Evolutionary conservation across 2,329 filamentous ascomycete genomes (phyloP).

Genomic region (Arachnopeziza araneosa): DNA sequence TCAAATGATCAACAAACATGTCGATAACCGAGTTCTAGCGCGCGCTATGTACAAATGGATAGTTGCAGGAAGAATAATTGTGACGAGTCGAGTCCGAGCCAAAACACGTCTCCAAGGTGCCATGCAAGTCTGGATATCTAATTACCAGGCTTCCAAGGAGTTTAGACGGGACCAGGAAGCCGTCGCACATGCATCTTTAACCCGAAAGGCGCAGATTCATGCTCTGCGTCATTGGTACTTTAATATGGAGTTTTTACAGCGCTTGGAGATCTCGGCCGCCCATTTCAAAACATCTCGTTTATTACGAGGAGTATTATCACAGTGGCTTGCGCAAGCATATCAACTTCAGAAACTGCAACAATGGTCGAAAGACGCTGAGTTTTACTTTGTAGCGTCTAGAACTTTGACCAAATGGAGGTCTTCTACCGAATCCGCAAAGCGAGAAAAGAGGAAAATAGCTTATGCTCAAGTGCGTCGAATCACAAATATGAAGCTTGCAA

Average conservation of each 20-base stretch:
- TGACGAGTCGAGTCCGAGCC: constrained; percentile 31
- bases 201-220: constrained; percentile 19
- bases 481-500: constrained; percentile 26
- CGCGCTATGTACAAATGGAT: constrained; percentile 57
- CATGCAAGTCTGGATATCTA: constrained; percentile 36
- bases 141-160: constrained; percentile 29
- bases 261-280: constrained; percentile 18
- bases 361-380: constrained; percentile 25
- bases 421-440: constrained; percentile 22
- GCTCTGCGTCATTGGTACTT: constrained; percentile 23
- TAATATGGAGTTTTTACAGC: constrained; percentile 14
- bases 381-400: constrained; percentile 27
- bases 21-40: constrained; percentile 49
- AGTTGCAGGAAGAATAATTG: constrained; percentile 40
- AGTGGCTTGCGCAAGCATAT: constrained; percentile 19
- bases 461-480: constrained; percentile 27
- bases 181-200: constrained; percentile 19
- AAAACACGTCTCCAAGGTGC: constrained; percentile 34
- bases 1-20: constrained; percentile 43
- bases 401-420: constrained; percentile 27
- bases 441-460: constrained; percentile 27
- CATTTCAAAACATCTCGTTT: constrained; percentile 19
- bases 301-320: constrained; percentile 11
- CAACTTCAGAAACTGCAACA: constrained; percentile 21
- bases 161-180: constrained; percentile 21